Conservation (phyloP, 1,139 yeast genomes). For the Citeromyces hawaiiensis region DNA sequence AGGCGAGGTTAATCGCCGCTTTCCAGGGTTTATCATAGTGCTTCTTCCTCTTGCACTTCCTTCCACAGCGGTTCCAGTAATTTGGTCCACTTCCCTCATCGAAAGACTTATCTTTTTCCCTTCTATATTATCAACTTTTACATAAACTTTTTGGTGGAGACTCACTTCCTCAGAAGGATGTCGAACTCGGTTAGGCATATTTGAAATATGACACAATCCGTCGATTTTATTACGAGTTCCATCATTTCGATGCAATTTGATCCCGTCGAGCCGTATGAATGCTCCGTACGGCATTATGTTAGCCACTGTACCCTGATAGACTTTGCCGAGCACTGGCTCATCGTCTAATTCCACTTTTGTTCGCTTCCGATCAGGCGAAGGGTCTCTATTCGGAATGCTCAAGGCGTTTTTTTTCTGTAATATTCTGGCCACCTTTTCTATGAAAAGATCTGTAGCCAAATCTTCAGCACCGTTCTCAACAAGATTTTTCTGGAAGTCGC, state of each 20-base stretch:
- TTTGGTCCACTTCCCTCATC: constrained; percentile 68
- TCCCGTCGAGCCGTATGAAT: constrained; percentile 36
- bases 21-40: constrained; percentile 9
- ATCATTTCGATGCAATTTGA: constrained; percentile 12
- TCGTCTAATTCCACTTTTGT: constrained; percentile 12
- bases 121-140: constrained; percentile 32
- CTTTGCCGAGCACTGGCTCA: constrained; percentile 23
- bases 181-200: constrained; percentile 38
- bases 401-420: not conserved
- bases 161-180: constrained; percentile 48
- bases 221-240: constrained; percentile 20
- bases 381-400: not conserved
- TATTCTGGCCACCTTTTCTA: constrained; percentile 12
- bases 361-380: constrained; percentile 1
- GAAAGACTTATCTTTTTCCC: constrained; percentile 47
- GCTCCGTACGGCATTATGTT: constrained; percentile 66
- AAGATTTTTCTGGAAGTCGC: constrained; percentile 28
- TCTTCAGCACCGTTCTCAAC: constrained; percentile 49
- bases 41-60: constrained; percentile 15
- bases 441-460: constrained; percentile 28
- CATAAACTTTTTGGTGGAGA: constrained; percentile 51
- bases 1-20: constrained; percentile 41
- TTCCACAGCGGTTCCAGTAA: constrained; percentile 33
- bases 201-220: constrained; percentile 74
- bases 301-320: constrained; percentile 49